Percentiles rank a stretch among this genome's conserved stretches.
Evolutionary conservation across 805 yeast species (phyloP).

Genomic region (Candida lessepsii): DNA sequence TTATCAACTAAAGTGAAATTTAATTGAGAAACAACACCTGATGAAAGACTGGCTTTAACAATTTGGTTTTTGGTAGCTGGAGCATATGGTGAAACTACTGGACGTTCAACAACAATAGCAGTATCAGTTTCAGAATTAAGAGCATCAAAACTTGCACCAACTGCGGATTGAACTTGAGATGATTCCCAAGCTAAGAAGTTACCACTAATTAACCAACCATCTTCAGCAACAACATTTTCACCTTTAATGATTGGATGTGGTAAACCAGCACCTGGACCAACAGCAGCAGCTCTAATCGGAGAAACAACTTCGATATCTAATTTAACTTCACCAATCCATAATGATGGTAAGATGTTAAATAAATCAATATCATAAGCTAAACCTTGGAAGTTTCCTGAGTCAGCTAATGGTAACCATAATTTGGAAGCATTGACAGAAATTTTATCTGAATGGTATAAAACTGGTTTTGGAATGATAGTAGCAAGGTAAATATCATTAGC

Average conservation of each 20-base stretch:
- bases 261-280: constrained; percentile 15
- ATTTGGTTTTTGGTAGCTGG: constrained; percentile 21
- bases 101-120: constrained; percentile 24
- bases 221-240: constrained; percentile 16
- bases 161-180: constrained; percentile 13
- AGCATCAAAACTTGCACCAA: constrained; percentile 18
- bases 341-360: constrained; percentile 24
- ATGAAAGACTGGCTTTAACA: constrained; percentile 16
- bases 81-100: constrained; percentile 19
- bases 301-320: constrained; percentile 25
- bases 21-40: constrained; percentile 19
- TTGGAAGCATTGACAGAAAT: constrained; percentile 14
- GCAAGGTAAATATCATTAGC: constrained; percentile 21
- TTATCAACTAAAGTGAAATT: constrained; percentile 26
- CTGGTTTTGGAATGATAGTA: constrained; percentile 28
- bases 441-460: constrained; percentile 25
- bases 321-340: constrained; percentile 23
- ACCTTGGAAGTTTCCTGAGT: constrained; percentile 26
- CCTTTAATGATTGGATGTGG: constrained; percentile 20
- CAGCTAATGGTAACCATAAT: constrained; percentile 26
- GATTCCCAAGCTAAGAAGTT: constrained; percentile 27
- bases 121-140: constrained; percentile 18
- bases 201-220: constrained; percentile 26
- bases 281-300: constrained; percentile 18
- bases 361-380: constrained; percentile 27